Base-by-base conservation (phyloP, 2,329 filamentous ascomycete genomes). In the Chalara sp. region DNA sequence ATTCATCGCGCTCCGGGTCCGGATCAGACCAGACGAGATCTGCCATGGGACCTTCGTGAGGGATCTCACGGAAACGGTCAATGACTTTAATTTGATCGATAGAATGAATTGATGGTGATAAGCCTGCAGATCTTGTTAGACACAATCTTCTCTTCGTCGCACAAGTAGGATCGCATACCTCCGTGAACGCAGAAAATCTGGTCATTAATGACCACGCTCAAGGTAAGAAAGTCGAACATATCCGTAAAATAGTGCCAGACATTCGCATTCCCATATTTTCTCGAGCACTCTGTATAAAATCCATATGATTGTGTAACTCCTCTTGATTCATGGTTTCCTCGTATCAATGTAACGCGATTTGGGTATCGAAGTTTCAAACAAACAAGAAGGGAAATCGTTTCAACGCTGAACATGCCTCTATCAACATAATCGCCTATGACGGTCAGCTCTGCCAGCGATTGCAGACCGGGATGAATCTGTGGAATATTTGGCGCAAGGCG, bases 31-130 rank as follows among this genome's bases (percentile, higher is more conserved):
- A 99, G 32, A 99, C 93, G 5, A 99, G 75, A 68, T 99, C 93
- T n/a, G 93, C 93, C 93, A 99, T 99, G 33, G 93, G 93, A 0
- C 93, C 93, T 71, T 99, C 93, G 71, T 99, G 93, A 5, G 93
- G 93, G 53, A 99, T 99, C 67, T 99, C 93, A 60, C 93, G 85
- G 75, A 97, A 99, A 44, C 93, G 89, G 72, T 99, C 93, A 67
- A 99, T 97, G 68, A 99, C 95, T 70, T 99, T 97, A 72, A 99
- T 97, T 72, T 99, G 93, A 68, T 99, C 93, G 66, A 99, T 96
- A 43, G 89, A 95, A 71, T 99, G 93, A 67, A 99, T 97, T 32
- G 87, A 91, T 1, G 88, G 88, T 1, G 87, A 91, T 21, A 93
- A 78, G 28, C 88, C 85, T 87, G 56, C 21, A 39, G 21, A n/a